Evolutionary conservation across 768 basidiomycete genomes (phyloP).

Genomic region (Serendipita indica): DNA sequence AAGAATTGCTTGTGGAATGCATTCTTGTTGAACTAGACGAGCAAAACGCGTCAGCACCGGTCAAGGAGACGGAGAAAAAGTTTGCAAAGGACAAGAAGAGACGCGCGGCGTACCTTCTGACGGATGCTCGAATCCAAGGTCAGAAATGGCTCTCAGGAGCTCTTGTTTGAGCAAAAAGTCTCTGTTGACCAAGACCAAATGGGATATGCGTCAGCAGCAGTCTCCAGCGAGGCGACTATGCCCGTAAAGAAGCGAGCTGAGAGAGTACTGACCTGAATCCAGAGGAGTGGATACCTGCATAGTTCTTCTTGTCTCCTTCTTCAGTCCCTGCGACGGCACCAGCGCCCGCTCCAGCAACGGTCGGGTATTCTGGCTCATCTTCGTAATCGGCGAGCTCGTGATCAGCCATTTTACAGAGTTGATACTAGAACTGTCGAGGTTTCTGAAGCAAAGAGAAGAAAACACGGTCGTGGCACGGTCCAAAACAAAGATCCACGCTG

Average conservation of each 20-base stretch:
- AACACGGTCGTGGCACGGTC: background rate
- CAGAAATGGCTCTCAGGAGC: slow-evolving; percentile 90
- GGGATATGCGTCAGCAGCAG: background rate
- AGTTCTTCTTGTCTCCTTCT: slow-evolving; percentile 92
- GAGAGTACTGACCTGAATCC: slow-evolving; percentile 68
- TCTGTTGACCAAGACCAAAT: slow-evolving; percentile 28
- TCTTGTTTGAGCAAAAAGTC: slow-evolving; percentile 98
- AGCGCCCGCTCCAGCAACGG: slow-evolving; percentile 27
- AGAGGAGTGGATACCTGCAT: slow-evolving; percentile 99
- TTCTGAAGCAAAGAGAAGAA: background rate
- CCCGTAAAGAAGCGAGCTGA: slow-evolving; percentile 10
- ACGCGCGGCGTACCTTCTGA: slow-evolving; percentile 92
- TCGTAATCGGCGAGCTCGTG: slow-evolving; percentile 26
- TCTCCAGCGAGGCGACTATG: background rate
- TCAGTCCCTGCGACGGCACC: slow-evolving; percentile 34
- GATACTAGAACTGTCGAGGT: background rate
- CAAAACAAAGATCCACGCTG: background rate
- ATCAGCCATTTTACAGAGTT: slow-evolving; percentile 15
- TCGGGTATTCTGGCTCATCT: slow-evolving; percentile 23
- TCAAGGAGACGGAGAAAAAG: background rate
- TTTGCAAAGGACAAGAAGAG: background rate
- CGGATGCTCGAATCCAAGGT: slow-evolving; percentile 99
- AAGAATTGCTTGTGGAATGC: slow-evolving; percentile 97
- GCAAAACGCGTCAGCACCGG: background rate
- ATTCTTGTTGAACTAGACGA: slow-evolving; percentile 89